A percentile compares a stretch with the other conserved stretches of the same genome.
Conservation (phyloP, 2,329 filamentous ascomycete species). For the Exophiala xenobiotica region DNA sequence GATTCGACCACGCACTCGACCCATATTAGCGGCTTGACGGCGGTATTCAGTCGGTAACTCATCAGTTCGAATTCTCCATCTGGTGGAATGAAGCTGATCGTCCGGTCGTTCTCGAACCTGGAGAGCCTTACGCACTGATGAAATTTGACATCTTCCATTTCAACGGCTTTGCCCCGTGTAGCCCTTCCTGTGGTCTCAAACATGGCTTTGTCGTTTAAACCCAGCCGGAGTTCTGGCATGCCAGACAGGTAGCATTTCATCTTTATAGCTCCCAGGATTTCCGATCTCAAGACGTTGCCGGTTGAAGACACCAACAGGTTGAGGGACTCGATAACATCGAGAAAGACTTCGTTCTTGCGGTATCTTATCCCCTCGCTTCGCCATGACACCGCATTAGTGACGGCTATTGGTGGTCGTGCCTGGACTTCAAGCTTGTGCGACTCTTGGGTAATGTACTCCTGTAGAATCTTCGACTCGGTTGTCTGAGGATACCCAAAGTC, state of each 20-base stretch:
- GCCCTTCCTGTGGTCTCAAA: constrained; percentile 96
- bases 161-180: constrained; percentile 92
- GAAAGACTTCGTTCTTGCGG: constrained; percentile 98
- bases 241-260: constrained; percentile 99
- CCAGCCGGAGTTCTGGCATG: constrained; percentile 93
- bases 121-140: constrained; percentile 96
- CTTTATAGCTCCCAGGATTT: constrained; percentile 95
- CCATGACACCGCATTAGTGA: constrained; percentile 98
- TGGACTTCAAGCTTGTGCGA: constrained; percentile 98
- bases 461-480: constrained; percentile 95
- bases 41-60: constrained; percentile 97
- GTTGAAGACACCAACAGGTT: constrained; percentile 93
- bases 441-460: constrained; percentile 99
- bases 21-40: constrained; percentile 98
- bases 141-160: constrained; percentile 99
- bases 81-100: constrained; percentile 97
- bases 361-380: constrained; percentile 96
- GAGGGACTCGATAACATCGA: constrained; percentile 94
- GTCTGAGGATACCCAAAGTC: constrained; percentile 99
- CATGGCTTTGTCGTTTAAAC: constrained; percentile 99
- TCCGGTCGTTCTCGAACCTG: constrained; percentile 96
- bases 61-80: constrained; percentile 99
- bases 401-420: constrained; percentile 91
- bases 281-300: constrained; percentile 90
- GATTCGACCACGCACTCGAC: constrained; percentile 97